Conservation (phyloP, 805 yeast species). For the Spathaspora gorwiae region DNA sequence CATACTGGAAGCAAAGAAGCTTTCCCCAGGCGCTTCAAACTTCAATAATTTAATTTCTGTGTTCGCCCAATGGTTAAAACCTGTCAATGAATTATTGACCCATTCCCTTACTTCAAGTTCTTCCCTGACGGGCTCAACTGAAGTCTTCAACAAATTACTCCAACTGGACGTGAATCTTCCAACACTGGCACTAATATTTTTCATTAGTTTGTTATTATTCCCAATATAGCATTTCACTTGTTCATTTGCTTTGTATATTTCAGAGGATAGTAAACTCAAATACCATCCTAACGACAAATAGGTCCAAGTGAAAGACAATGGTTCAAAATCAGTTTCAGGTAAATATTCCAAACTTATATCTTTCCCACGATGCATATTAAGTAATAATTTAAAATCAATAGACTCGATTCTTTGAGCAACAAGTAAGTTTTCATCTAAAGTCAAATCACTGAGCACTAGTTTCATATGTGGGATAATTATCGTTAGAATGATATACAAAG, state of each 20-base stretch:
- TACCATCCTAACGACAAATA: slow-evolving; percentile 71
- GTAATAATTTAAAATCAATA: slow-evolving; percentile 23
- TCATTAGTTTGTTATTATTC: slow-evolving; percentile 31
- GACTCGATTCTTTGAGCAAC: slow-evolving; percentile 39
- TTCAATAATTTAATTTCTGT: slow-evolving; percentile 50
- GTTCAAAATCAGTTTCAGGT: slow-evolving; percentile 28
- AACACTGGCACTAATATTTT: slow-evolving; percentile 35
- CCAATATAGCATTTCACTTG: slow-evolving; percentile 17
- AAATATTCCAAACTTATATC: slow-evolving; percentile 40
- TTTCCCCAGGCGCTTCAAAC: slow-evolving; percentile 23
- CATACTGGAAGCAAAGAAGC: slow-evolving; percentile 16
- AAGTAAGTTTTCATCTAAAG: slow-evolving; percentile 20
- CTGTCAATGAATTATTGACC: slow-evolving; percentile 25
- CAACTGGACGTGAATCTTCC: slow-evolving; percentile 35
- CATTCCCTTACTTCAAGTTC: slow-evolving; percentile 13
- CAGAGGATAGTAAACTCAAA: slow-evolving; percentile 58
- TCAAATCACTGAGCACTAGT: slow-evolving; percentile 18
- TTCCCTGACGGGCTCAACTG: slow-evolving; percentile 4
- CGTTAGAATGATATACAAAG: slow-evolving; percentile 39
- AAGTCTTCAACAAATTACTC: slow-evolving; percentile 27
- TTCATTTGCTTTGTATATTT: slow-evolving; percentile 36
- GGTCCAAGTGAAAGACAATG: slow-evolving; percentile 60
- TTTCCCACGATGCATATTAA: slow-evolving; percentile 14
- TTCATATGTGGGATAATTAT: slow-evolving; percentile 37
- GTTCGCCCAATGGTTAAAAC: slow-evolving; percentile 49